phyloP scores from a whole-genome alignment of 257 asterid genomes.

The Scutellaria minor region DNA sequence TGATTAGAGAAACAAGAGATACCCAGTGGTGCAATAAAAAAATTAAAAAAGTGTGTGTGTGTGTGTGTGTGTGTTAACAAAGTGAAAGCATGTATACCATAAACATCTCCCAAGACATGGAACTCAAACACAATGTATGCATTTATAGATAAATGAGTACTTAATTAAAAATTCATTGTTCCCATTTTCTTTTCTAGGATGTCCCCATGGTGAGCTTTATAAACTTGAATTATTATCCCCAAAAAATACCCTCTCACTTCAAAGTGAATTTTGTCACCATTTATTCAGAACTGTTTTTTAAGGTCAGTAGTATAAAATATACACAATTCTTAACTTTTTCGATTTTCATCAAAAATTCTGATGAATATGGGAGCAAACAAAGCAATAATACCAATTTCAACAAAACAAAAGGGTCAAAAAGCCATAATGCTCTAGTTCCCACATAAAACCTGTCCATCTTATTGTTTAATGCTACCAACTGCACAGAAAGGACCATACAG shows the following conservation, averaged over 20 bases:
- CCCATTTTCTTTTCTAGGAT: not conserved
- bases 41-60: too few relatives aligned
- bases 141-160: constrained; percentile 15
- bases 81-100: constrained; percentile 22
- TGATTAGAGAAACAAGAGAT: constrained; percentile 35
- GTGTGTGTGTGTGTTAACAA: not conserved
- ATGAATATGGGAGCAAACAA: not conserved
- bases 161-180: constrained; percentile 10
- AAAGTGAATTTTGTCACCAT: not conserved
- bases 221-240: not conserved
- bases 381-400: constrained; percentile 12
- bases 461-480: constrained; percentile 31
- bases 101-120: not conserved
- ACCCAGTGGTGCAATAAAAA: not conserved
- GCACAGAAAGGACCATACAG: constrained; percentile 66
- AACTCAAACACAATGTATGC: constrained; percentile 15
- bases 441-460: not conserved
- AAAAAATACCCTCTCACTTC: not conserved
- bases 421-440: not conserved
- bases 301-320: not conserved
- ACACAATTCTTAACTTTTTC: constrained; percentile 5
- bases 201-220: not conserved
- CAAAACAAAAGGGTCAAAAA: constrained; percentile 24
- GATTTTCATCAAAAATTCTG: not conserved
- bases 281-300: not conserved